phyloP scores from a whole-genome alignment of 2,329 filamentous ascomycete species.

The Escovopsis sp. region DNA sequence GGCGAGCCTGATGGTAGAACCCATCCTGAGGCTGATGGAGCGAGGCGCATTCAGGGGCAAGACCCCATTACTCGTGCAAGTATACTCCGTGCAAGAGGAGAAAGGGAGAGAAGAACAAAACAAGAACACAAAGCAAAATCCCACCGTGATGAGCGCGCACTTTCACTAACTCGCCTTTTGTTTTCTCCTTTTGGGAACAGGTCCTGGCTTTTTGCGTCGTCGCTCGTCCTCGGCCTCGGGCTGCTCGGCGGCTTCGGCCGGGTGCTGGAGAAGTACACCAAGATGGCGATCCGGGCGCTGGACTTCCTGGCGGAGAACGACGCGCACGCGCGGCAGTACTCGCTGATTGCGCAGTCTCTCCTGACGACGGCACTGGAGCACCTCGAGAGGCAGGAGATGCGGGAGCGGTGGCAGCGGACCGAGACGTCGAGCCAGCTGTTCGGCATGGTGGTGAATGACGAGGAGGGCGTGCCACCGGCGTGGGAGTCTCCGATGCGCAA shows the following conservation, averaged over 20 bases:
- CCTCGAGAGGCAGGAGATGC: slow-evolving; percentile 31
- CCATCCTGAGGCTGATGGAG: slow-evolving; percentile 29
- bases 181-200: slow-evolving; percentile 13
- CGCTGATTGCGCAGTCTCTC: slow-evolving; percentile 36
- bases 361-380: slow-evolving; percentile 30
- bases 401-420: slow-evolving; percentile 30
- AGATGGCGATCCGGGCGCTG: slow-evolving; percentile 31
- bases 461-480: no score
- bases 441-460: slow-evolving; percentile 22
- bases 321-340: slow-evolving; percentile 37
- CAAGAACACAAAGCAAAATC: no score
- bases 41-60: slow-evolving; percentile 26
- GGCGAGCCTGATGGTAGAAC: slow-evolving; percentile 37
- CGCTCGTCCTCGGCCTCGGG: slow-evolving; percentile 35
- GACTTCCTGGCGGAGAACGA: slow-evolving; percentile 35
- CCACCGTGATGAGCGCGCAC: no score
- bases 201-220: slow-evolving; percentile 39
- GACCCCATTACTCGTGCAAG: slow-evolving; percentile 36
- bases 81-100: slow-evolving; percentile 1
- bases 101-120: no score
- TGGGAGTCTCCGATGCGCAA: no score
- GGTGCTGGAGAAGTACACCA: slow-evolving; percentile 34
- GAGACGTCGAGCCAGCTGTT: slow-evolving; percentile 38
- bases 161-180: no score
- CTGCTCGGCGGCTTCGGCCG: slow-evolving; percentile 37